Evolutionary conservation across 2,329 filamentous ascomycete genomes (phyloP).

Genomic region (Trichoderma hamatum): DNA sequence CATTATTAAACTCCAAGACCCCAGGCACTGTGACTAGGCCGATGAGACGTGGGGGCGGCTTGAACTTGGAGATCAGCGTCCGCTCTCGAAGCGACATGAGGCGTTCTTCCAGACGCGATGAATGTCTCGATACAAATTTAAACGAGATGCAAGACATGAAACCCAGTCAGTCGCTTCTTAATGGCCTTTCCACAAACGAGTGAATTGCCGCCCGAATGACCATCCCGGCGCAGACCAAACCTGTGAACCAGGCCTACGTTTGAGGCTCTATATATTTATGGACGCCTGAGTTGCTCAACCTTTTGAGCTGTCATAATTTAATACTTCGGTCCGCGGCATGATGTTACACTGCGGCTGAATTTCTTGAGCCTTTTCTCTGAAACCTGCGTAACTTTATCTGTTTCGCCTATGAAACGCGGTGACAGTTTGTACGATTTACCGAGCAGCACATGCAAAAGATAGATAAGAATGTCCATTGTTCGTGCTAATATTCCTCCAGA

Average conservation of each 20-base stretch:
- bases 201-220: background rate
- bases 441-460: background rate
- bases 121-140: background rate
- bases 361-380: background rate
- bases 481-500: background rate
- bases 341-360: background rate
- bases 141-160: background rate
- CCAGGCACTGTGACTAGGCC: background rate
- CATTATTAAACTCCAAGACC: background rate
- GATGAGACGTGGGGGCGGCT: background rate
- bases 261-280: background rate
- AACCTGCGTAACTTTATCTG: background rate
- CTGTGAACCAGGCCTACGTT: background rate
- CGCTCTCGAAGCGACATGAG: background rate
- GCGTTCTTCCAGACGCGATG: background rate
- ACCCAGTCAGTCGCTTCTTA: background rate
- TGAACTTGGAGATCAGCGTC: conserved; percentile 2
- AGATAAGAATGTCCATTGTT: background rate
- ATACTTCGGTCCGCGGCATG: background rate
- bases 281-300: background rate
- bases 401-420: conserved; percentile 9
- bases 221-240: background rate
- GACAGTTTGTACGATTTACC: background rate
- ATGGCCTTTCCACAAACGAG: background rate
- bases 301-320: background rate